A percentile compares a stretch with the other conserved stretches of the same genome.
phyloP scores from a whole-genome alignment of 768 basidiomycete genomes.

The Trametes cingulata region DNA sequence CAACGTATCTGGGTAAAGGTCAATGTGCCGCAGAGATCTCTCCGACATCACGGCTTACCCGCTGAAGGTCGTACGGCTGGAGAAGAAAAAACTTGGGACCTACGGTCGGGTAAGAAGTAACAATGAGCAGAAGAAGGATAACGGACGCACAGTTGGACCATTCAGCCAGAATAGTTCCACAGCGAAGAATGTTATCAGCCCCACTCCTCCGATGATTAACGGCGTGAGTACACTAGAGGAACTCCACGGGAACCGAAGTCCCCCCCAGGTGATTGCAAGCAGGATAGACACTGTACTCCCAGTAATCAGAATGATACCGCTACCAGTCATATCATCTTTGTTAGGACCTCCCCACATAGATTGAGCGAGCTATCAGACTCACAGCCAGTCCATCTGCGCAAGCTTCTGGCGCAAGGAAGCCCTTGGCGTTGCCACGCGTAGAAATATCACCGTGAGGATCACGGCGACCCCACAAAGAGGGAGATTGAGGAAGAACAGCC shows the following conservation, averaged over 20 bases:
- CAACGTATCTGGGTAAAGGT: slow-evolving; percentile 31
- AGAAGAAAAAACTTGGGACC: slow-evolving; percentile 11
- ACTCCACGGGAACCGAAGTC: slow-evolving; percentile 39
- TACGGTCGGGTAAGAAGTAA: neutral
- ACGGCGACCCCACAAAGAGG: slow-evolving; percentile 15
- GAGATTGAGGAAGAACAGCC: slow-evolving; percentile 22
- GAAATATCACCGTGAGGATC: neutral
- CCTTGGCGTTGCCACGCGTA: slow-evolving; percentile 22
- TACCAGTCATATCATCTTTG: slow-evolving; percentile 13
- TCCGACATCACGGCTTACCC: neutral
- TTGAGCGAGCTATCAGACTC: slow-evolving; percentile 16
- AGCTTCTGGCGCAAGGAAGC: slow-evolving; percentile 32
- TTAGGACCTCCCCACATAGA: too few species aligned
- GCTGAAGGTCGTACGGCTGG: slow-evolving; percentile 9
- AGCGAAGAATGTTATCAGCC: neutral
- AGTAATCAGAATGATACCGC: slow-evolving; percentile 37
- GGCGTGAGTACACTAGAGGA: slow-evolving; percentile 41
- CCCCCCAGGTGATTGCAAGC: slow-evolving; percentile 45
- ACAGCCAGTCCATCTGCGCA: slow-evolving; percentile 38
- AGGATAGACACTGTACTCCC: slow-evolving; percentile 33
- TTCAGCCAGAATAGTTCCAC: neutral
- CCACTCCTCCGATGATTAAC: slow-evolving; percentile 22
- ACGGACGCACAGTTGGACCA: slow-evolving; percentile 3
- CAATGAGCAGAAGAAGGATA: neutral
- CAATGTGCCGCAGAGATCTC: too few species aligned